Evolutionary conservation across 306 rosid species (phyloP).

Genomic region (Gynostemma pentaphyllum): DNA sequence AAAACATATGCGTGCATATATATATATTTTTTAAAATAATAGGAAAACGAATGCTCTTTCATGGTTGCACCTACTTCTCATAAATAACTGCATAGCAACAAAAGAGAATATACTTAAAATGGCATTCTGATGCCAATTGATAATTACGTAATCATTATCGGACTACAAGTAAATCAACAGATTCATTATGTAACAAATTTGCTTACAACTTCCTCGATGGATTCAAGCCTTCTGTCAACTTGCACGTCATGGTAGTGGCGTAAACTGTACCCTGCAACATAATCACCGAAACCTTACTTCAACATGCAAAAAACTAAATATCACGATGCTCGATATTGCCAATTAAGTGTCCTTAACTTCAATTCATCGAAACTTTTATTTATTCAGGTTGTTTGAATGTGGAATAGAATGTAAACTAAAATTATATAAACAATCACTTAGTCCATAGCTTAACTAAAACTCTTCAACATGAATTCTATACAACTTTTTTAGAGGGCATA

Average conservation of each 20-base stretch:
- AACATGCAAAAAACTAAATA: constrained; percentile 1
- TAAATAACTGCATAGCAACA: neutral
- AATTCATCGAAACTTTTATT: neutral
- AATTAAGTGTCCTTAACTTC: neutral
- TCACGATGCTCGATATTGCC: neutral
- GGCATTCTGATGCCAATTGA: neutral
- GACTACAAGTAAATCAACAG: neutral
- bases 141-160: neutral
- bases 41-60: neutral
- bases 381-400: neutral
- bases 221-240: constrained; percentile 74
- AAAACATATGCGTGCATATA: neutral
- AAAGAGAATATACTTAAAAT: neutral
- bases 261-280: constrained; percentile 53
- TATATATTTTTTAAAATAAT: neutral
- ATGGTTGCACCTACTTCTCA: neutral
- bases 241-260: constrained; percentile 59
- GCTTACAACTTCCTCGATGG: constrained; percentile 70
- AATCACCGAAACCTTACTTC: neutral
- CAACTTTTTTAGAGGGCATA: no score
- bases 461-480: neutral
- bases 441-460: neutral
- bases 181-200: neutral
- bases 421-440: no score
- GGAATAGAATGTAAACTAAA: neutral